Evolutionary conservation across 192 early-diverging fungal genomes (phyloP), one percentile per base, ranked within the genome.

Genomic region (Backusella tuberculispora): DNA sequence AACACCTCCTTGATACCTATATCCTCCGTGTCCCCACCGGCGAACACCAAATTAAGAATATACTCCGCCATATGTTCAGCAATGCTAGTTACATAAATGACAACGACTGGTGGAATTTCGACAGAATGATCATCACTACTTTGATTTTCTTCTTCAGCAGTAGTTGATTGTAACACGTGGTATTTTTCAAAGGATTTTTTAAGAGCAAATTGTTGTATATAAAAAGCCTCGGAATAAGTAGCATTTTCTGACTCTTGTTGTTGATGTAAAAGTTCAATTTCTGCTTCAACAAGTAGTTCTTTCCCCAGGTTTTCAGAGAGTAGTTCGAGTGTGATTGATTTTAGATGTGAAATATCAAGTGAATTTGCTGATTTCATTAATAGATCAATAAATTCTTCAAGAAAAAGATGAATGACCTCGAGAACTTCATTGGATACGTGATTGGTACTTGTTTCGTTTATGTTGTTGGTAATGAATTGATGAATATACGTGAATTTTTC

Each of bases 51-150:
- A 9, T 82, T 85, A 0, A 89, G 72, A 12, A 87, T 72, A 80
- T 87, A 85, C 45, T 89, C 88, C 9, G 86, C 86, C 24, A 89
- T 73, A 76, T 89, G 85, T 41, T 89, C 88, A 12, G 87, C 66
- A 4, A 89, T 78, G 19, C 86, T 83, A 10, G 88, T 86, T 13
- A 89, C 75, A 78, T 89, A 89, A 56, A 89, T 87, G 56, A 85
- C 83, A 37, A 83, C 71, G 13, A 83, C 70, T 9, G 81, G 81
- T 6, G 77, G 74, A 43, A 83, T 73, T 0, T 53, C 47, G 8
- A 72, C 29, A 34, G 29, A 0, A 34, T 34, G 29, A 34, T 34
- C 29, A n/a, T n/a, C n/a, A n/a, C n/a, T n/a, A n/a, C n/a, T n/a
- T n/a, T n/a, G n/a, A n/a, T n/a, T n/a, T n/a, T n/a, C n/a, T n/a